Conservation (phyloP, 1,139 yeast species). For the Suhomyces anneliseae region DNA sequence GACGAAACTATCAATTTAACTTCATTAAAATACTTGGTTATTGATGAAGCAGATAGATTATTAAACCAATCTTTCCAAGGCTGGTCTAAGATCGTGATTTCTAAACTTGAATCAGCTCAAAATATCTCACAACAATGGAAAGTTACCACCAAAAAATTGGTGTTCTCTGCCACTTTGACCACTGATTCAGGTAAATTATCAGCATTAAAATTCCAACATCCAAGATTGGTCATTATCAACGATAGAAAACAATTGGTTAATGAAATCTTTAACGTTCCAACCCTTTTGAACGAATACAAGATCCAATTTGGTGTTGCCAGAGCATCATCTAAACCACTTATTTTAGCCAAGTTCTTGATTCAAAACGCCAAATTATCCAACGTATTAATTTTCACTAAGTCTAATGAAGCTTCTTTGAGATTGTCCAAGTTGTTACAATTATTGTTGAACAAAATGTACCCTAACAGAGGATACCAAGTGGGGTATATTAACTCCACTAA, state of each 20-base stretch:
- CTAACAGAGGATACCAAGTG: slow-evolving; percentile 17
- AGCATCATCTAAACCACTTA: slow-evolving; percentile 70
- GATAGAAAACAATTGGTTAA: slow-evolving; percentile 49
- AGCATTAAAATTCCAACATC: slow-evolving; percentile 63
- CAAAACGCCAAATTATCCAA: slow-evolving; percentile 30
- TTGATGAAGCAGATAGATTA: slow-evolving; percentile 94
- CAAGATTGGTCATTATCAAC: slow-evolving; percentile 72
- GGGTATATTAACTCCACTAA: slow-evolving; percentile 46
- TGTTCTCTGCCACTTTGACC: slow-evolving; percentile 92
- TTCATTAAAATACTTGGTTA: slow-evolving; percentile 65
- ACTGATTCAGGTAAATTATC: slow-evolving; percentile 88
- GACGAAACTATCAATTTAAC: slow-evolving; percentile 40
- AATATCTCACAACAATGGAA: slow-evolving; percentile 28
- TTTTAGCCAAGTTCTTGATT: slow-evolving; percentile 57
- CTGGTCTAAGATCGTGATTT: slow-evolving; percentile 76
- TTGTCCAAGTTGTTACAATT: slow-evolving; percentile 60
- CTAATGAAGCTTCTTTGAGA: slow-evolving; percentile 84
- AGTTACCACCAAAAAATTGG: slow-evolving; percentile 52
- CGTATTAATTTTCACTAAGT: slow-evolving; percentile 72
- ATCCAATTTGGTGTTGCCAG: slow-evolving; percentile 56
- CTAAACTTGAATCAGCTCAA: slow-evolving; percentile 38
- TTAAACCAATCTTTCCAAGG: slow-evolving; percentile 90
- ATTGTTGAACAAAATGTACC: slow-evolving; percentile 33
- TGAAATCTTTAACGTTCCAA: slow-evolving; percentile 58
- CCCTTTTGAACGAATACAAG: slow-evolving; percentile 50